A percentile compares a stretch with the other conserved stretches of the same genome.
Conservation (phyloP, 2,329 filamentous ascomycete genomes). For the Ceratocystis destructans region DNA sequence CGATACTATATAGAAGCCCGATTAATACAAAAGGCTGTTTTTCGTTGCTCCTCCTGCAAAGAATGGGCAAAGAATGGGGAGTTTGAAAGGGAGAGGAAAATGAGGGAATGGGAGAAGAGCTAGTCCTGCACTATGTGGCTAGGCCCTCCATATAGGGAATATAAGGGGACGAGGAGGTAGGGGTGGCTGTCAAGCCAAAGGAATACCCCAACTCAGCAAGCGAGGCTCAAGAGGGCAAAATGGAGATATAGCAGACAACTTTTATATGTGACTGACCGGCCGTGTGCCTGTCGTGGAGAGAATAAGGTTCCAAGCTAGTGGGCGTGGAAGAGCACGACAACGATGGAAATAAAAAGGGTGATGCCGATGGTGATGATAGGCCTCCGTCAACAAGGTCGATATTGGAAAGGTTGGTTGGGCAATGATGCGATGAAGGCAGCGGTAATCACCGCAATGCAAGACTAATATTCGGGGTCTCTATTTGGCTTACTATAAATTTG, state of each 20-base stretch:
- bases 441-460: neutral
- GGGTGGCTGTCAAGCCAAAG: slow-evolving; percentile 5
- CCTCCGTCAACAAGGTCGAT: too few species aligned
- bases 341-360: neutral
- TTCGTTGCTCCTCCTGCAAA: neutral
- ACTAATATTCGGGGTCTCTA: too few species aligned
- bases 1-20: neutral
- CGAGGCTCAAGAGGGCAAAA: slow-evolving; percentile 7
- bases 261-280: neutral
- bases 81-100: neutral
- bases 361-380: neutral
- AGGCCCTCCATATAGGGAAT: neutral
- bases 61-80: too few species aligned
- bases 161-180: neutral
- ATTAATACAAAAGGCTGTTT: neutral
- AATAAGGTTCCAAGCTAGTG: slow-evolving; percentile 9
- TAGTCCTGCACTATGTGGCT: neutral
- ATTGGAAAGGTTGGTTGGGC: neutral
- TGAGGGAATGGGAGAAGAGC: neutral
- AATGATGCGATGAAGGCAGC: neutral
- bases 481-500: too few species aligned
- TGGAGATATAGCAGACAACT: slow-evolving; percentile 6
- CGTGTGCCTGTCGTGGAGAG: neutral
- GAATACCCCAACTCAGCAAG: slow-evolving; percentile 10
- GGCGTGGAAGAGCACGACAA: neutral